phyloP scores from a whole-genome alignment of 2,329 filamentous ascomycete species.

The Aspergillus brasiliensis region DNA sequence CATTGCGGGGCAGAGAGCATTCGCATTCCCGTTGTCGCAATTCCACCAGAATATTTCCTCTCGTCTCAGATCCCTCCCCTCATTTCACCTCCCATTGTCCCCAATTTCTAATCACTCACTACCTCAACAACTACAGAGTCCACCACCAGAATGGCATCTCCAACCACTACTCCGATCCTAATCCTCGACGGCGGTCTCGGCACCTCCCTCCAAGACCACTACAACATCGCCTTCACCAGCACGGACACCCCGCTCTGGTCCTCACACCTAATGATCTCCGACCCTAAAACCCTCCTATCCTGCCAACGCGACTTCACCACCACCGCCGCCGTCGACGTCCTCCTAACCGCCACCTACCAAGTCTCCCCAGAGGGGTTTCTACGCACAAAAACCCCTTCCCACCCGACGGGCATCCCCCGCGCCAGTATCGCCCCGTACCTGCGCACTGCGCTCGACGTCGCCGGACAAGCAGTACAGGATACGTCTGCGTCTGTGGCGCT shows the following conservation, averaged over 20 bases:
- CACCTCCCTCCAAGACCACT: constrained; percentile 63
- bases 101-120: neutral
- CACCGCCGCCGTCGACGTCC: constrained; percentile 60
- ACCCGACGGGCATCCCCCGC: constrained; percentile 48
- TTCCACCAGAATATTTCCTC: neutral
- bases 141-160: neutral
- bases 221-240: constrained; percentile 54
- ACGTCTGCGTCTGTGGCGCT: constrained; percentile 47
- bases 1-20: neutral
- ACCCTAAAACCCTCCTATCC: constrained; percentile 53
- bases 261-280: constrained; percentile 63
- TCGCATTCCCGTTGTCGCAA: neutral
- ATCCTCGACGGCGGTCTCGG: constrained; percentile 69
- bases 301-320: constrained; percentile 60
- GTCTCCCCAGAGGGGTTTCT: constrained; percentile 60
- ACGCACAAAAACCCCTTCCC: constrained; percentile 48
- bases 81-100: constrained; percentile 25
- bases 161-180: constrained; percentile 35
- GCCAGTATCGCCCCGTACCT: constrained; percentile 47
- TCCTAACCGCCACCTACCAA: constrained; percentile 71
- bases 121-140: neutral
- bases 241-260: constrained; percentile 64
- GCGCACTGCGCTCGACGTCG: constrained; percentile 41
- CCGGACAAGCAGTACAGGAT: constrained; percentile 33
- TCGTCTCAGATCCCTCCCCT: neutral